Evolutionary conservation across 495 filamentous ascomycete species (phyloP), one percentile per base, ranked within the genome.

Genomic region (Mytilinidion resinicola): DNA sequence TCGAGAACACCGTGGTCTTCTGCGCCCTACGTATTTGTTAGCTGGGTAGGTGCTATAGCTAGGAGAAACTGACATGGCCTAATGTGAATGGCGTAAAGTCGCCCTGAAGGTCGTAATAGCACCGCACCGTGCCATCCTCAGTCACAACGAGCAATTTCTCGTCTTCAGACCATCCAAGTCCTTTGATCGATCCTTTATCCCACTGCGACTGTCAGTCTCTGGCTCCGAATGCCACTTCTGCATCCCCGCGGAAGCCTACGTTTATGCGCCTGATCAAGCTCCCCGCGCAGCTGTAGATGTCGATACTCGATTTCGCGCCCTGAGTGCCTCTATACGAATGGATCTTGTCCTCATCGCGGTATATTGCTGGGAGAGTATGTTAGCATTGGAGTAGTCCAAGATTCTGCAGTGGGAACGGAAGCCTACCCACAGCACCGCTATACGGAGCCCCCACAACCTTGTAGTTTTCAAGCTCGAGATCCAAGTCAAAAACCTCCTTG

Each of bases 41-140:
- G 43, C 12, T 9, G 19, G 51, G 33, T 19, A 42, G 53, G 30
- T 17, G 19, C 30, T 25, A 1, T 19, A 19, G 11, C n/a, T 4
- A 21, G 21, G 17, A 3, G 15, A 44, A 19, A 52, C 74, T 60
- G 73, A 86, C 90, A 76, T 92, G 85, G 42, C 93, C 93, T 1
- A 98, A 78, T n/a, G 88, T 89, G 71, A 97, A 98, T 59, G 96
- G 91, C 2, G 85, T 89, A 71, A 98, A 98, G 64, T 97, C 91
- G 41, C 88, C 88, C 70, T 95, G 86, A 35, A 98, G 73, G 66
- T 96, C 89, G 66, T 87, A 89, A 68, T 97, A 98, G 68, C 88
- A 92, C 56, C 91, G 79, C 30, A 97, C 92, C 9, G 84, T 91
- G 51, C 93, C 93, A 66, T 97, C 93, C 56, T 87, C 82, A 3